Percentiles rank a stretch among this genome's conserved stretches.
Evolutionary conservation across 768 basidiomycete species (phyloP).

Genomic region (Phanerochaete carnosa): DNA sequence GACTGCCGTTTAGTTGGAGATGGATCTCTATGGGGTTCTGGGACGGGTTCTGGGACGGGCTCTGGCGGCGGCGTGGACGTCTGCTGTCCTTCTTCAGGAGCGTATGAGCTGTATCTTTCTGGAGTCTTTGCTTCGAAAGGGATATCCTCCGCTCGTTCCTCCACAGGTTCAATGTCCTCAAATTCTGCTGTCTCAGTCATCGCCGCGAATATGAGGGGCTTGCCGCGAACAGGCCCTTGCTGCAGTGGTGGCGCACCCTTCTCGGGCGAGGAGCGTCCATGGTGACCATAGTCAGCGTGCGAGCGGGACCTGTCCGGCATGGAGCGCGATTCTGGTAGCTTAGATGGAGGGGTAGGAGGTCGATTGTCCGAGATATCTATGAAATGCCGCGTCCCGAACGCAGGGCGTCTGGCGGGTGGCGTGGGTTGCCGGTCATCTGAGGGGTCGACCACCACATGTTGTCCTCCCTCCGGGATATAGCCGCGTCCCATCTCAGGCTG

Average conservation of each 20-base stretch:
- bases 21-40: neutral
- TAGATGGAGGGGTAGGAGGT: neutral
- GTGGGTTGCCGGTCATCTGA: neutral
- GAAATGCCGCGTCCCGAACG: neutral
- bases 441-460: neutral
- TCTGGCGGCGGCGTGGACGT: constrained; percentile 15
- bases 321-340: neutral
- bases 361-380: neutral
- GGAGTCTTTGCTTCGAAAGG: constrained; percentile 1
- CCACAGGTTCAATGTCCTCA: constrained; percentile 7
- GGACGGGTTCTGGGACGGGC: too few species aligned
- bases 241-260: constrained; percentile 3
- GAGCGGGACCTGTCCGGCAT: neutral
- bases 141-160: constrained; percentile 1
- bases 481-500: neutral
- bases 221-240: constrained; percentile 33
- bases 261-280: neutral
- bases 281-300: neutral
- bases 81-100: neutral
- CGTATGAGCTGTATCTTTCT: constrained; percentile 3
- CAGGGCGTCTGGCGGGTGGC: neutral
- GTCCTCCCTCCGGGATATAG: neutral
- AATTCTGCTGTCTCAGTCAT: constrained; percentile 28
- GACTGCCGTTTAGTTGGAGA: constrained; percentile 13
- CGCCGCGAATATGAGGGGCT: constrained; percentile 63